Evolutionary conservation across 1,284 basidiomycete genomes (phyloP).

Genomic region (Boletus sp.): DNA sequence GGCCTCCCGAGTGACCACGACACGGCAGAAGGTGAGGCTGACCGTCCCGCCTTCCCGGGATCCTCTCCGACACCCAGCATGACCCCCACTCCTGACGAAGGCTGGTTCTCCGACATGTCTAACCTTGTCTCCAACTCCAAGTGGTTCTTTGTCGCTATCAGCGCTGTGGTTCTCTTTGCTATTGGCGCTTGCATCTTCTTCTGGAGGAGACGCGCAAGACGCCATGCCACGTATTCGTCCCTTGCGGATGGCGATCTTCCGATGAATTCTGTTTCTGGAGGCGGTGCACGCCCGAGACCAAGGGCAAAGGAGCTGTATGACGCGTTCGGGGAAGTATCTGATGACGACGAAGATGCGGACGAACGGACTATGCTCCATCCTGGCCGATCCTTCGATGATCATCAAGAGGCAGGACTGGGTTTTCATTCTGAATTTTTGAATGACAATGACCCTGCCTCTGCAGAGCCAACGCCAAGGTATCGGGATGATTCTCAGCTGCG

Average conservation of each 20-base stretch:
- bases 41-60: conserved; percentile 59
- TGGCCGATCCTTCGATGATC: conserved; percentile 21
- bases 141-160: conserved; percentile 83
- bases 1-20: conserved; percentile 87
- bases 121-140: conserved; percentile 72
- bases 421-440: conserved; percentile 68
- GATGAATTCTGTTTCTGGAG: conserved; percentile 59
- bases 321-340: conserved; percentile 84
- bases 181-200: conserved; percentile 64
- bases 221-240: conserved; percentile 61
- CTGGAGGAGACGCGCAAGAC: conserved; percentile 61
- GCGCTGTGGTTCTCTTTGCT: conserved; percentile 70
- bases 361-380: conserved; percentile 59
- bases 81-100: conserved; percentile 71
- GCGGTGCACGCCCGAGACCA: conserved; percentile 37
- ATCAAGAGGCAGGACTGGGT: conserved; percentile 32
- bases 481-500: conserved; percentile 54
- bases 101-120: conserved; percentile 84
- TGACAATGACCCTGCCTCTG: conserved; percentile 53
- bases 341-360: conserved; percentile 72
- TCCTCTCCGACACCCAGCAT: conserved; percentile 42
- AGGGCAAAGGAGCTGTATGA: conserved; percentile 86
- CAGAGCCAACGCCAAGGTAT: conserved; percentile 47
- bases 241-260: conserved; percentile 73
- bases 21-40: conserved; percentile 63